Conservation (phyloP, 768 basidiomycete genomes). For the Tulasnella sp. region DNA sequence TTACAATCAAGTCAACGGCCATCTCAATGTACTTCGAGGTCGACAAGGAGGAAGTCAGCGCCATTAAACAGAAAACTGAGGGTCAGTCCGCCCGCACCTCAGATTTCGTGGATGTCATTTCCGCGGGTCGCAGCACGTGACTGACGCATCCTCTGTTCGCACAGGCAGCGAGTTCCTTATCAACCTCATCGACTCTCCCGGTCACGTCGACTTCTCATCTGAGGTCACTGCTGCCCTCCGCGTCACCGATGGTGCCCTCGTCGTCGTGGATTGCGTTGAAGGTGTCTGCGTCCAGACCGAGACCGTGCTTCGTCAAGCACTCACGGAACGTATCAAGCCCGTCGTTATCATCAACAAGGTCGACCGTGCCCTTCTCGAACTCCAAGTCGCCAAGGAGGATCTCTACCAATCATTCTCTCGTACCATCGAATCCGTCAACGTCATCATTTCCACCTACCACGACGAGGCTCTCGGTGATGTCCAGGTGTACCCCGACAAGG, state of each 20-base stretch:
- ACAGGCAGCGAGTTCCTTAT: constrained; percentile 96
- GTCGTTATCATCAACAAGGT: constrained; percentile 99
- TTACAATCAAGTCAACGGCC: constrained; percentile 99
- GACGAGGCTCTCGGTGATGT: constrained; percentile 94
- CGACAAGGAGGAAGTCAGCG: constrained; percentile 78
- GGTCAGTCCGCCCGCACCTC: constrained; percentile 55
- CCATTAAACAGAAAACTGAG: constrained; percentile 92
- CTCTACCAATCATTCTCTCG: constrained; percentile 98
- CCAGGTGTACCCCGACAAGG: constrained; percentile 98
- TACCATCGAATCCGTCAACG: constrained; percentile 97
- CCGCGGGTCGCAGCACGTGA: constrained; percentile 35
- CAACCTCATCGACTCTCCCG: constrained; percentile 99
- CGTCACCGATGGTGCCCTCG: constrained; percentile 99
- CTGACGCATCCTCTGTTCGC: not conserved
- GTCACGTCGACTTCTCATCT: constrained; percentile 99
- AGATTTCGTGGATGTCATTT: constrained; percentile 14
- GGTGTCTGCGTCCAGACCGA: constrained; percentile 99
- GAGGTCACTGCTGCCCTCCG: constrained; percentile 99
- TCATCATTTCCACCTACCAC: constrained; percentile 97
- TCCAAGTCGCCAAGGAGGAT: constrained; percentile 95
- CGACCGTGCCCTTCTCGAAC: constrained; percentile 97
- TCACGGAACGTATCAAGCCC: constrained; percentile 98
- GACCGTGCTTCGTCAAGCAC: constrained; percentile 96
- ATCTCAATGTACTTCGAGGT: constrained; percentile 99
- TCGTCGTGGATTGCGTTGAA: constrained; percentile 99